Evolutionary conservation across 352 stramenopile species (phyloP), one percentile per base, ranked within the genome.

Genomic region (Globisporangium acanthophoron): DNA sequence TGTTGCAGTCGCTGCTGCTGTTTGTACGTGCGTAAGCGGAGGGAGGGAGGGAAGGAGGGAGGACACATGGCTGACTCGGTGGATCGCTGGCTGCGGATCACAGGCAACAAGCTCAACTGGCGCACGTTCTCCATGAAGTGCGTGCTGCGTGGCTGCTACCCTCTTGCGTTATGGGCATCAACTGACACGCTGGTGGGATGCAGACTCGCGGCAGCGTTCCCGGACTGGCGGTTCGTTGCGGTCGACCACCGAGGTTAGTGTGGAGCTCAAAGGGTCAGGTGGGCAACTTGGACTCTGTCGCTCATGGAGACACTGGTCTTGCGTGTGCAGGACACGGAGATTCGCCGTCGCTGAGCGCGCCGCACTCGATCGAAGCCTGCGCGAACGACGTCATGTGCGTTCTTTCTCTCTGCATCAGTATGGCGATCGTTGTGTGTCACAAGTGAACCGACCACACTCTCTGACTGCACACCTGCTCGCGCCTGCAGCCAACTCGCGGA

Each of bases 31-130:
- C 24, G 24, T 27, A 27, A 27, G 24, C 24, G 24, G 24, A 1
- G 29, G 7, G 12, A 43, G 12, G 13, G 12, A 13, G 12, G 12
- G 35, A 15, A 11, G 35, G 35, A 27, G 8, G 35, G 12, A 15
- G 35, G 4, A 1, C 11, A 11, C 35, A 1, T 9, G 8, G 12
- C 35, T 41, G 35, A 41, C 35, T 41, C 35, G 3, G 20, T 7
- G 29, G 21, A 20, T 21, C 2, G 31, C 20, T 48, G 39, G n/a
- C 4, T 21, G 29, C 48, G 52, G 24, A 18, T 50, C 15, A 15
- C 54, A 92, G 82, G 82, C 54, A 92, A 92, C 65, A 92, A 92
- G 55, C 70, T 90, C 52, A 92, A 92, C 48, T 92, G 82, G 82
- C 73, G 80, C 50, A 92, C 82, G 45, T 92, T 92, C 64, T 87